Conservation (phyloP, 306 rosid species). For the Carpinus fangiana region DNA sequence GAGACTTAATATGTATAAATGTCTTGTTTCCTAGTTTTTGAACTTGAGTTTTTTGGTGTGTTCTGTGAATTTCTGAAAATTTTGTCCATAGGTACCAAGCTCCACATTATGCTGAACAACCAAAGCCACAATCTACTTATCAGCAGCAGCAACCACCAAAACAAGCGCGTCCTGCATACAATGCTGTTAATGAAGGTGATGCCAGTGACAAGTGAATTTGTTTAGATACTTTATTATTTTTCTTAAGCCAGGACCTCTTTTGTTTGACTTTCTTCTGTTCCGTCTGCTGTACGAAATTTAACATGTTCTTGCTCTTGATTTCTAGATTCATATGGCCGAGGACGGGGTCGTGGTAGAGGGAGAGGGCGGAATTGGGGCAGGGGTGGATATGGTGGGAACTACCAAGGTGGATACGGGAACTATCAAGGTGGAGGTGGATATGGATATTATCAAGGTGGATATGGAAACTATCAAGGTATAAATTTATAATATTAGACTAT, state of each 20-base stretch:
- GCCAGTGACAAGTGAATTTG: neutral
- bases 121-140: constrained; percentile 63
- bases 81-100: constrained; percentile 66
- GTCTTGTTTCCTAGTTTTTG: constrained; percentile 7
- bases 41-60: constrained; percentile 11
- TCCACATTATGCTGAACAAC: constrained; percentile 58
- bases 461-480: constrained; percentile 41
- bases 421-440: constrained; percentile 34
- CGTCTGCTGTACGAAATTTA: constrained; percentile 9
- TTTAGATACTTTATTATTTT: neutral
- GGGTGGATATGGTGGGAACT: constrained; percentile 73
- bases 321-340: constrained; percentile 79
- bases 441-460: constrained; percentile 33
- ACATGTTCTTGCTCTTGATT: constrained; percentile 21
- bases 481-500: constrained; percentile 9
- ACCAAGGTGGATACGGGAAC: constrained; percentile 44
- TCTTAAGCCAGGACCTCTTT: neutral
- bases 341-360: constrained; percentile 87
- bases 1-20: neutral
- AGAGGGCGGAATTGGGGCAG: constrained; percentile 84
- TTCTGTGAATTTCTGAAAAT: constrained; percentile 15
- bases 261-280: neutral
- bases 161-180: constrained; percentile 65
- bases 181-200: constrained; percentile 80
- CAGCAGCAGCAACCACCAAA: constrained; percentile 70